Evolutionary conservation across 257 asterid species (phyloP), one percentile per base, ranked within the genome.

Genomic region (Echites panduratus): DNA sequence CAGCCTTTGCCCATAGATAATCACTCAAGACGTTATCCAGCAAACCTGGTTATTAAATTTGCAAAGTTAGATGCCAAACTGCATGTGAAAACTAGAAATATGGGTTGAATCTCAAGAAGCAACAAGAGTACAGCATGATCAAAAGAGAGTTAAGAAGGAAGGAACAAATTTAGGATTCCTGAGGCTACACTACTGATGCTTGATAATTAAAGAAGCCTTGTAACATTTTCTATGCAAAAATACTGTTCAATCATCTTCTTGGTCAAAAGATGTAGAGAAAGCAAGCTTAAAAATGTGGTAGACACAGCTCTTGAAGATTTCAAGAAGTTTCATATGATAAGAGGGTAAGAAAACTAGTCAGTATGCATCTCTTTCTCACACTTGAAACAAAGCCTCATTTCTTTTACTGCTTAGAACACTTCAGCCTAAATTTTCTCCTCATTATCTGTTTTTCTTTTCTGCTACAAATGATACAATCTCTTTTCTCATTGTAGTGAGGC

Each of bases 1-100:
- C 94, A 1, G 99, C 98, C 79, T 95, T 95, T 61, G 98, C 99
- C 99, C 99, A 95, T 26, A 92, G 76, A 79, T 91, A 95, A 80
- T 95, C 99, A 47, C 99, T 95, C 88, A 92, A 71, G 78, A 90
- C 98, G 69, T 95, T 95, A 61, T 95, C 99, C 77, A 92, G 84
- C 78, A 95, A 76, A 77, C 99, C 99, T 92, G 84, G 70, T 17
- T 47, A 70, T 64, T 57, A 35, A 10, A 40, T 5, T 13, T 14
- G 35, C 20, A 22, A 20, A 58, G 27, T 70, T 22, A 66, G 71
- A 73, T 29, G 40, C 57, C 4, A 75, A 45, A 70, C 13, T 48
- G 45, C 52, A 62, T 20, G 44, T 35, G 16, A n/a, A 2, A 11
- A 26, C 45, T 49, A 49, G 20, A 11, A 22, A 41, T 16, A 7